phyloP scores from a whole-genome alignment of 768 basidiomycete species.

The Piloderma croceum region DNA sequence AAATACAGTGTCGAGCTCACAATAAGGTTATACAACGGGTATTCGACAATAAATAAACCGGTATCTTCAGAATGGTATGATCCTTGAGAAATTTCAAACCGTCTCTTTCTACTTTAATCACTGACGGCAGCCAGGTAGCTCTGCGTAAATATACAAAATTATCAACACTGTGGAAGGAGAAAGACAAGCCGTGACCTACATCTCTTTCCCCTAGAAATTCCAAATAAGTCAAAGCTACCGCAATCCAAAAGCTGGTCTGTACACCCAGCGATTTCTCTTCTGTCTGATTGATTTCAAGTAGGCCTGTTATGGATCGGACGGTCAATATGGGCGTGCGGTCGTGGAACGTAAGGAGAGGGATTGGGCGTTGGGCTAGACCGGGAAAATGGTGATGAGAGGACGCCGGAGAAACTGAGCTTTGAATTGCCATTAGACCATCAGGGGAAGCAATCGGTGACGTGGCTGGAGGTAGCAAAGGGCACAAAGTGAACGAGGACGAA shows the following conservation, averaged over 20 bases:
- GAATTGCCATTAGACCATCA: no score
- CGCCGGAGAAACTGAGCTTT: background rate
- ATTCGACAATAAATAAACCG: no score
- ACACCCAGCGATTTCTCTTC: constrained; percentile 60
- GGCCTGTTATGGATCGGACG: constrained; percentile 50
- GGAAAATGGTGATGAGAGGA: constrained; percentile 4
- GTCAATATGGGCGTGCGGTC: constrained; percentile 68
- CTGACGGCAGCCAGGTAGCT: no score
- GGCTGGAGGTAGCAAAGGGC: background rate
- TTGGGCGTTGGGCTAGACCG: constrained; percentile 2
- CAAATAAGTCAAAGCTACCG: constrained; percentile 66
- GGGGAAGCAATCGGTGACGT: no score
- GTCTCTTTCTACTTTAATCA: no score
- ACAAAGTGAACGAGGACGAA: constrained; percentile 59
- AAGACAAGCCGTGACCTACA: no score
- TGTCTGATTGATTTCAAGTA: constrained; percentile 55
- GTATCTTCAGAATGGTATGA: no score
- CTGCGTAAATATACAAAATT: no score
- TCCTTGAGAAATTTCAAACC: no score
- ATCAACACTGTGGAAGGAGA: no score
- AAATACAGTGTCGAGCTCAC: no score
- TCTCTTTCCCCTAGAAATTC: constrained; percentile 76
- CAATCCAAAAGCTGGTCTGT: constrained; percentile 74
- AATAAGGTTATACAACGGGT: no score
- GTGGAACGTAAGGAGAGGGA: constrained; percentile 49